Conservation (phyloP, 2,329 filamentous ascomycete genomes). For the Plenodomus tracheiphilus region DNA sequence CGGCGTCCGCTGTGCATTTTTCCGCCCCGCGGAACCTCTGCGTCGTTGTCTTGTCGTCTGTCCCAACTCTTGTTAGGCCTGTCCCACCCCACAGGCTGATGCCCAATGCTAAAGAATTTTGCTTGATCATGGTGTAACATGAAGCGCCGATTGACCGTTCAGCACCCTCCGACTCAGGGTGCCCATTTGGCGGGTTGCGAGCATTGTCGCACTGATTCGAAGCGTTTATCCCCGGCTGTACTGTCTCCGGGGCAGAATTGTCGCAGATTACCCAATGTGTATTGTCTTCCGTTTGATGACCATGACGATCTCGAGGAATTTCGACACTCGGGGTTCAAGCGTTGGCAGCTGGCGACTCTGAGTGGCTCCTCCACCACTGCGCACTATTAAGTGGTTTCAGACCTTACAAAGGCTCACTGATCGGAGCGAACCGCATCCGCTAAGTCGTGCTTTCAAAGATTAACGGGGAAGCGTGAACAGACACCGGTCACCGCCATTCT, state of each 20-base stretch:
- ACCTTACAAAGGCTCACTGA: not conserved
- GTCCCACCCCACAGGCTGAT: not conserved
- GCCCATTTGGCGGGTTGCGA: not conserved
- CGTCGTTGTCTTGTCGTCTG: constrained; percentile 1
- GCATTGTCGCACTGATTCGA: constrained; percentile 2
- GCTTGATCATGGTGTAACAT: constrained; percentile 28
- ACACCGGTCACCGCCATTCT: not conserved
- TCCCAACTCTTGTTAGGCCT: constrained; percentile 1
- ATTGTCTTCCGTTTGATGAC: constrained; percentile 1
- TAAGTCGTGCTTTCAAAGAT: not conserved
- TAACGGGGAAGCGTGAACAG: not conserved
- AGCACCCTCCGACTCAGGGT: constrained; percentile 2
- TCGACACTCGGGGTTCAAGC: not conserved
- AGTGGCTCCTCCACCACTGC: not conserved
- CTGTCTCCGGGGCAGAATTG: constrained; percentile 11
- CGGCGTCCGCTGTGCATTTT: not conserved
- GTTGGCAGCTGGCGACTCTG: not conserved
- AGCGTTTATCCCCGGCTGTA: constrained; percentile 15
- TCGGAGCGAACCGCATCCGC: not conserved
- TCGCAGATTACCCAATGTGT: constrained; percentile 23
- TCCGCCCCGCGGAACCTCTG: not conserved
- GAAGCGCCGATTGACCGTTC: constrained; percentile 12
- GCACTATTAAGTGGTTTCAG: not conserved
- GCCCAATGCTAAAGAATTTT: constrained; percentile 12
- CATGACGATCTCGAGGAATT: not conserved